These are phyloP conservation scores for Acorus calamus DNA, from an alignment of 106 monocot genomes.

Conservation along the genomic window DNA sequence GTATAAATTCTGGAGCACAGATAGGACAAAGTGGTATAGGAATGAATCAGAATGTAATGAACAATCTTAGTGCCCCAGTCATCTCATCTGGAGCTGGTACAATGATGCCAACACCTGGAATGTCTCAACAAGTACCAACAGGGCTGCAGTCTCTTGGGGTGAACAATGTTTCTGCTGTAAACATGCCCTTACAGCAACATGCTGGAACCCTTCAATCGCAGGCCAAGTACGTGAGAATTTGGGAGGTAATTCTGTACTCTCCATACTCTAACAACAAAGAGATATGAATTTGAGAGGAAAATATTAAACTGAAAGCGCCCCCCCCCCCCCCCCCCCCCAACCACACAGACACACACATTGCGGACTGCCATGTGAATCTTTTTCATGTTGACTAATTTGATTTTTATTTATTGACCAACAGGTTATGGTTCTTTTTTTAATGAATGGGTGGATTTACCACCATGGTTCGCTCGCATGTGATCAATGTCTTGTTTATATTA, in stretches of 20 bases:
- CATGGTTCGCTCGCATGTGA: too few relatives aligned
- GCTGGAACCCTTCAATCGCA: conserved; percentile 52
- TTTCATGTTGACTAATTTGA: too few relatives aligned
- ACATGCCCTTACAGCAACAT: conserved; percentile 51
- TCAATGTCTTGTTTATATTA: too few relatives aligned
- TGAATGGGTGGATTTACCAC: background rate
- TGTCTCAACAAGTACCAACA: conserved; percentile 45
- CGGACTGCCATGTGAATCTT: too few relatives aligned
- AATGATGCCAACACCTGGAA: conserved; percentile 98
- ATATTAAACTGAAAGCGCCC: too few relatives aligned
- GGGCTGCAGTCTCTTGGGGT: conserved; percentile 48
- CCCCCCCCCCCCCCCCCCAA: too few relatives aligned
- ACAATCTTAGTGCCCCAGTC: conserved; percentile 32
- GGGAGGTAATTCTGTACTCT: conserved; percentile 66
- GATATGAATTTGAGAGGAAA: too few relatives aligned
- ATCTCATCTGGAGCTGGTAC: conserved; percentile 66
- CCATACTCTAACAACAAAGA: too few relatives aligned
- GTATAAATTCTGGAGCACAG: conserved; percentile 40
- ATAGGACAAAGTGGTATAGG: conserved; percentile 73
- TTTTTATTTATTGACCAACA: too few relatives aligned
- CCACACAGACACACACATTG: too few relatives aligned
- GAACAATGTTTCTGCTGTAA: conserved; percentile 44
- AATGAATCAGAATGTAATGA: conserved; percentile 58
- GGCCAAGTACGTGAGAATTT: conserved; percentile 82
- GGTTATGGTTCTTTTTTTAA: too few relatives aligned